Percentiles rank a stretch among this genome's conserved stretches.
Conservation (phyloP, 176 grass and related monocot species). For the Otatea glauca region DNA sequence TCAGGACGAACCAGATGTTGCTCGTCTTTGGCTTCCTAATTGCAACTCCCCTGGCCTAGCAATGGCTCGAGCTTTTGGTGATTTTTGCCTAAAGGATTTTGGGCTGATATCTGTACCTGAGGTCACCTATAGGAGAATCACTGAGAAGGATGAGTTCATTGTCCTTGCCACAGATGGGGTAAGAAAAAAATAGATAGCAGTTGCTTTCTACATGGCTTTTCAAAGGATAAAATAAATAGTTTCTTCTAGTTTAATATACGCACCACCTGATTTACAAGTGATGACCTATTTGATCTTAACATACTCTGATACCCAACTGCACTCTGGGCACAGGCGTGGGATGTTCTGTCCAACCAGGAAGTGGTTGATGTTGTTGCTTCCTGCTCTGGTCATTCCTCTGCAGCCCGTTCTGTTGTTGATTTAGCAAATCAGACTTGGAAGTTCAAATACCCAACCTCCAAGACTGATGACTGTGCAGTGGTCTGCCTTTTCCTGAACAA, state of each 20-base stretch:
- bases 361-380: constrained; percentile 66
- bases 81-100: constrained; percentile 83
- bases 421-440: constrained; percentile 63
- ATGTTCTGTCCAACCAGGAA: constrained; percentile 77
- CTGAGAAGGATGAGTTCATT: constrained; percentile 72
- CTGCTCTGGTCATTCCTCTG: constrained; percentile 43
- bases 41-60: constrained; percentile 68
- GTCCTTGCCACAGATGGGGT: constrained; percentile 82
- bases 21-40: constrained; percentile 75
- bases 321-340: constrained; percentile 65
- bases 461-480: constrained; percentile 71
- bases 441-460: constrained; percentile 72
- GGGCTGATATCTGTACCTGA: constrained; percentile 78
- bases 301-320: constrained; percentile 22
- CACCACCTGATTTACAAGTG: not conserved
- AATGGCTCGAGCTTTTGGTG: constrained; percentile 79
- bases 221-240: not conserved
- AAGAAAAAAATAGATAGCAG: constrained; percentile 36
- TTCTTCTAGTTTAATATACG: constrained; percentile 20
- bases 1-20: constrained; percentile 69
- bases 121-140: constrained; percentile 56
- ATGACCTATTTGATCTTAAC: not conserved
- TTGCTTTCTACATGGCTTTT: constrained; percentile 2
- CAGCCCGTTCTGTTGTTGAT: constrained; percentile 59
- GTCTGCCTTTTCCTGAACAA: constrained; percentile 66